Conservation (phyloP, 768 basidiomycete genomes). For the Favolaschia claudopus region DNA sequence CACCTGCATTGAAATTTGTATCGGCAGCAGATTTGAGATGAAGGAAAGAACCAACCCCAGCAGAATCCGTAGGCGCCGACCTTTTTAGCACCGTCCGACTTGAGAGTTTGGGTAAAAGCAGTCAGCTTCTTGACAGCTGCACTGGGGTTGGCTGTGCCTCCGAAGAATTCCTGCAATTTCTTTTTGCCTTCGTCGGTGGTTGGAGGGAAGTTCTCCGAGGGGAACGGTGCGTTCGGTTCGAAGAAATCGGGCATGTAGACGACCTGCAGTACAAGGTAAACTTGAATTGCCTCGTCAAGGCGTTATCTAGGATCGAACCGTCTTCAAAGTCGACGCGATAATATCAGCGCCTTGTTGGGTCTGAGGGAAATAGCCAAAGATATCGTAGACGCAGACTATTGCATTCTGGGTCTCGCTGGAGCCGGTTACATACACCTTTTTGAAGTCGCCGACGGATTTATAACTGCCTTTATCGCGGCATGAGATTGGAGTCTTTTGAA, state of each 20-base stretch:
- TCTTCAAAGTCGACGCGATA: conserved; percentile 42
- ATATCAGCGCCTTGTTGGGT: conserved; percentile 73
- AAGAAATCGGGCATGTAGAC: conserved; percentile 78
- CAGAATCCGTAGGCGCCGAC: conserved; percentile 64
- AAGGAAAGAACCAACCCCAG: conserved; percentile 50
- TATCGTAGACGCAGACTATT: conserved; percentile 66
- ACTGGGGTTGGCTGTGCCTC: conserved; percentile 54
- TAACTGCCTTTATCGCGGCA: conserved; percentile 27
- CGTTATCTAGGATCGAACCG: no score
- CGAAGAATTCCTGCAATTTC: conserved; percentile 66
- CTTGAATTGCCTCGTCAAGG: no score
- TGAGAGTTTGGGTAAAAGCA: conserved; percentile 50
- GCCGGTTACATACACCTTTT: conserved; percentile 61
- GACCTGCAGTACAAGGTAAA: no score
- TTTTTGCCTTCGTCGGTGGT: conserved; percentile 58
- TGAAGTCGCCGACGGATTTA: conserved; percentile 56
- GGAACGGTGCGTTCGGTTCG: conserved; percentile 58
- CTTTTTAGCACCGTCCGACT: conserved; percentile 49
- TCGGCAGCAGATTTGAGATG: not conserved
- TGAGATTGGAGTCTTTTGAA: no score
- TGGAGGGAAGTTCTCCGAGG: conserved; percentile 59
- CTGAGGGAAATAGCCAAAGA: conserved; percentile 73
- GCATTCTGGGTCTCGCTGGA: conserved; percentile 49
- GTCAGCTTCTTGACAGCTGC: conserved; percentile 48
- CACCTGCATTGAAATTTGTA: conserved; percentile 40